Conservation (phyloP, 2,329 filamentous ascomycete genomes). For the Microascus cirrosus region DNA sequence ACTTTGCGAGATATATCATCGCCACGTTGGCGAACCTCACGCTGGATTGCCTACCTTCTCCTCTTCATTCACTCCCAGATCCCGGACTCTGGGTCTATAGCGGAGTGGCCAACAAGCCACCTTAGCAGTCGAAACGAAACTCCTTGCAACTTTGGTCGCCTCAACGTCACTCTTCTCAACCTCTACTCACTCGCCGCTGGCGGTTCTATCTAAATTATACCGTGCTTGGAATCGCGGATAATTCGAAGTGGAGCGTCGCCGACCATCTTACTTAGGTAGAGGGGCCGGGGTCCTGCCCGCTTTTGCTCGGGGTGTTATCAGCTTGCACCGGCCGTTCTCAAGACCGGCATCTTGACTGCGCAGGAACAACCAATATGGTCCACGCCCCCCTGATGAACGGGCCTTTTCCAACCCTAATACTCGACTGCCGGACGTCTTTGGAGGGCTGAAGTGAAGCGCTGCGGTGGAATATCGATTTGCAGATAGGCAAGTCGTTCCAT, state of each 20-base stretch:
- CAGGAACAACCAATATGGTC: not conserved
- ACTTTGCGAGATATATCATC: not conserved
- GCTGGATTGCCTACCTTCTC: slow-evolving; percentile 10
- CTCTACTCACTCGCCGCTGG: not conserved
- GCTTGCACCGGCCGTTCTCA: not conserved
- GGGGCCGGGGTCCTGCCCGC: slow-evolving; percentile 1
- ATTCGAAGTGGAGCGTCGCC: not conserved
- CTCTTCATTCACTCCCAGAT: slow-evolving; percentile 64
- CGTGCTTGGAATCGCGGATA: no score
- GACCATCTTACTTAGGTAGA: not conserved
- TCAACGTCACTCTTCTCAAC: not conserved
- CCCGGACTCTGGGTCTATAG: slow-evolving; percentile 88
- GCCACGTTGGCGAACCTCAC: slow-evolving; percentile 25
- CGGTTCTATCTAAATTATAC: not conserved
- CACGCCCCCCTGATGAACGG: not conserved
- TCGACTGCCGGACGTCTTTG: not conserved
- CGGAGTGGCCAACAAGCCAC: slow-evolving; percentile 95
- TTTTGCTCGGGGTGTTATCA: not conserved
- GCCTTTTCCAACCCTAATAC: not conserved
- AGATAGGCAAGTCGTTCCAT: not conserved
- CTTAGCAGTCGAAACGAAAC: slow-evolving; percentile 50
- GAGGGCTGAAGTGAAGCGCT: not conserved
- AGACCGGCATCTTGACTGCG: not conserved
- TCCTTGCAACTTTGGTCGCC: not conserved
- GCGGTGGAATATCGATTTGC: not conserved